A percentile compares a stretch with the other conserved stretches of the same genome.
Conservation (phyloP, 306 rosid species). For the Ceratonia siliqua region DNA sequence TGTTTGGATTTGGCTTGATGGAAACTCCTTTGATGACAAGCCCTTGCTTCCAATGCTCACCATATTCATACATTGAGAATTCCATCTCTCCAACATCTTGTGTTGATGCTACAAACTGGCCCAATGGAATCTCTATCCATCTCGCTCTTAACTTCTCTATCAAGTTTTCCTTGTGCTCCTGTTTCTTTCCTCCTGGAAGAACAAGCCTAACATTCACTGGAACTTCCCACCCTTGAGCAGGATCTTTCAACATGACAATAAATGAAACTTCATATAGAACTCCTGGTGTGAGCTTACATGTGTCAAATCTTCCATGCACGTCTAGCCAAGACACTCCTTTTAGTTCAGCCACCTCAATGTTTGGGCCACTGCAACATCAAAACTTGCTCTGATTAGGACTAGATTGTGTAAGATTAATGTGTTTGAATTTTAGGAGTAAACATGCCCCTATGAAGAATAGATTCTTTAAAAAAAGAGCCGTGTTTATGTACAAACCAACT, state of each 20-base stretch:
- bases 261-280: conserved; percentile 51
- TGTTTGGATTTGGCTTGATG: conserved; percentile 50
- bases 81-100: conserved; percentile 50
- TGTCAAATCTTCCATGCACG: conserved; percentile 62
- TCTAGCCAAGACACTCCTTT: conserved; percentile 70
- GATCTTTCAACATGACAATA: conserved; percentile 51
- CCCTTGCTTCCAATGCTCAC: conserved; percentile 70
- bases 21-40: conserved; percentile 60
- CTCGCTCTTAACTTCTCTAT: conserved; percentile 30
- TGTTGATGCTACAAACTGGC: conserved; percentile 45
- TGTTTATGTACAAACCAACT: too few species aligned
- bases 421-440: background rate
- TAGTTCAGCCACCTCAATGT: conserved; percentile 60
- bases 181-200: conserved; percentile 55
- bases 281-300: conserved; percentile 58
- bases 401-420: background rate
- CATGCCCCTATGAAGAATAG: too few species aligned
- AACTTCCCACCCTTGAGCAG: conserved; percentile 59
- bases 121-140: conserved; percentile 57
- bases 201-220: conserved; percentile 59
- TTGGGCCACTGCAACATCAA: conserved; percentile 47
- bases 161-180: conserved; percentile 43
- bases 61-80: conserved; percentile 54
- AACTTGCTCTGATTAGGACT: conserved; percentile 1
- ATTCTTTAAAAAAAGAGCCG: too few species aligned